Evolutionary conservation across 345 rosid species (phyloP), one percentile per base, ranked within the genome.

Genomic region (Arabidopsis thaliana): DNA sequence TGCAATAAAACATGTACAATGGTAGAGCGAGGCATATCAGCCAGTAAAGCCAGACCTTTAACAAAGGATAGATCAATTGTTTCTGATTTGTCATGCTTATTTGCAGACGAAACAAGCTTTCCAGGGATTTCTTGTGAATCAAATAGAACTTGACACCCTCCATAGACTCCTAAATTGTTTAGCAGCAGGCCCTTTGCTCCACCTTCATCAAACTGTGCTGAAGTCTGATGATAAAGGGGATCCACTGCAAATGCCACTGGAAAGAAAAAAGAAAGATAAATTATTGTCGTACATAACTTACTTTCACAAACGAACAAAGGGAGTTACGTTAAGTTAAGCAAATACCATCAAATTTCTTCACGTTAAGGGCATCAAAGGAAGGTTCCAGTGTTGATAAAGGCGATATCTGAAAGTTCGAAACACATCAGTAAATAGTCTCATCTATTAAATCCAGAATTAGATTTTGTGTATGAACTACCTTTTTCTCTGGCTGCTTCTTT

Each of bases 151-250:
- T 83, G 89, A 68, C 98, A 94, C 48, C 87, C 88, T 69, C 91
- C 91, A 81, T 86, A 89, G 49, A 94, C 91, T 74, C 95, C 98
- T 77, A 94, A 91, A 73, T 94, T 91, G 82, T 90, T 94, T 77
- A 91, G 80, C 78, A 94, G 65, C 51, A 94, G 87, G 65, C 95
- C 97, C 82, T 83, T 91, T 33, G 92, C 98, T 78, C 98, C 97
- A 69, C 98, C 98, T 87, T 89, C 98, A 78, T 94, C 98, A 79
- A 91, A 91, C 78, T 91, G 95, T 65, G 98, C 98, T 65, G 98
- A 89, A 51, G 98, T 91, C 78, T 94, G 98, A 76, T 90, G 96
- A 84, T 94, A 94, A 51, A 94, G 84, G 13, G 98, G 98, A 84
- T 91, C 98, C 80, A 94, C 97, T 2, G 93, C 87, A 83, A 94